phyloP scores from a whole-genome alignment of 1,139 yeast genomes.

The Groenewaldozyma auringiensis region DNA sequence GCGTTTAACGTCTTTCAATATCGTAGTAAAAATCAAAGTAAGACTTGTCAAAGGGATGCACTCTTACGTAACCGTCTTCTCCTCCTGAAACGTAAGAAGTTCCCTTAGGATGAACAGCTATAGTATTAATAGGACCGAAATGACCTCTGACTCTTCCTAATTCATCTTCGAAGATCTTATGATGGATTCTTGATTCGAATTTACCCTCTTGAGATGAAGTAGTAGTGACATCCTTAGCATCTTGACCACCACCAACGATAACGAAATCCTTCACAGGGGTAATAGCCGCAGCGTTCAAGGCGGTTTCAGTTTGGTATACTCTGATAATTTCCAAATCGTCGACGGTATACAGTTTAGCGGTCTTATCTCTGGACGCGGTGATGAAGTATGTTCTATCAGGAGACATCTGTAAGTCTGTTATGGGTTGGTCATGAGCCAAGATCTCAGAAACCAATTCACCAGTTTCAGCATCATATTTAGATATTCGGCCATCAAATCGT shows the following conservation, averaged over 20 bases:
- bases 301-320: conserved; percentile 80
- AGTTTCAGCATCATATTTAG: conserved; percentile 69
- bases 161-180: conserved; percentile 90
- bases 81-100: conserved; percentile 92
- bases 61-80: conserved; percentile 95
- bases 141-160: conserved; percentile 97
- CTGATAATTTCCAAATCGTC: conserved; percentile 68
- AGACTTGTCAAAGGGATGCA: conserved; percentile 86
- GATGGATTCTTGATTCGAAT: conserved; percentile 94
- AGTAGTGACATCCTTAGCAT: conserved; percentile 95
- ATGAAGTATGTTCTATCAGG: conserved; percentile 83
- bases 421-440: conserved; percentile 61
- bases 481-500: conserved; percentile 76
- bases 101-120: conserved; percentile 94
- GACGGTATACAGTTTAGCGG: conserved; percentile 72
- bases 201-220: conserved; percentile 92
- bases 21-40: conserved; percentile 91
- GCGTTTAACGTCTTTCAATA: conserved; percentile 56
- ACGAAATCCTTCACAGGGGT: conserved; percentile 90
- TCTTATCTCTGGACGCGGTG: conserved; percentile 88
- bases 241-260: conserved; percentile 98
- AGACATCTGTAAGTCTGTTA: conserved; percentile 88
- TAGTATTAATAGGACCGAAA: conserved; percentile 94
- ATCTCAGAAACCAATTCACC: conserved; percentile 59
- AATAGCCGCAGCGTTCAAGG: conserved; percentile 91